These are phyloP conservation scores for Diospyros lotus DNA, from an alignment of 148 eudicot species.

Conservation along the genomic window DNA sequence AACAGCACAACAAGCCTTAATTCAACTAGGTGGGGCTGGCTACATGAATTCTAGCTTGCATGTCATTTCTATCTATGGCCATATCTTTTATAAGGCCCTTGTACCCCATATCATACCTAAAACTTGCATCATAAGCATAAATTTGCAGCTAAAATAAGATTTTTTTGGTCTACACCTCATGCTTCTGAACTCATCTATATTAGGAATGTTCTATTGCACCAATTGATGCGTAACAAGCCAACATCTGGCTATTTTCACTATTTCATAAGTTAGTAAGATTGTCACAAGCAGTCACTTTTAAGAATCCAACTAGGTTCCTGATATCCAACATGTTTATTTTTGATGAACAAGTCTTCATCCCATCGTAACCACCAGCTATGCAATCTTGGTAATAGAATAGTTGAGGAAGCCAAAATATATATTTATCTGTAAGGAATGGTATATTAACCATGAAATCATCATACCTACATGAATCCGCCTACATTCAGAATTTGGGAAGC, in stretches of 20 bases:
- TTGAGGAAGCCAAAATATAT: too few species aligned
- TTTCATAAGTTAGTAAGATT: neutral
- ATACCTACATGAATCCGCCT: neutral
- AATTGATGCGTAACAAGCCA: neutral
- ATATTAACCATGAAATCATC: neutral
- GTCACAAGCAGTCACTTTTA: neutral
- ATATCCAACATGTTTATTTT: neutral
- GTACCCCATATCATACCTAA: neutral
- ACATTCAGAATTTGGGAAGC: neutral
- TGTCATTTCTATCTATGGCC: too few species aligned
- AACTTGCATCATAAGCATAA: neutral
- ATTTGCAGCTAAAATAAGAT: neutral
- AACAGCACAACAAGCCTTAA: too few species aligned
- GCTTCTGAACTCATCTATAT: neutral
- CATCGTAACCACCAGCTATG: neutral
- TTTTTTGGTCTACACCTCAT: neutral
- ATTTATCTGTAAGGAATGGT: neutral
- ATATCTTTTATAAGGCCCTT: too few species aligned
- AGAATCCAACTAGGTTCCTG: neutral
- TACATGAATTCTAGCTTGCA: too few species aligned
- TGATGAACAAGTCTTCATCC: neutral
- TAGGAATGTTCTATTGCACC: neutral
- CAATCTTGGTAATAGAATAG: neutral
- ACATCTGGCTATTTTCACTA: neutral
- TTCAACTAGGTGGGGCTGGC: too few species aligned